Base-by-base conservation (phyloP, 2,329 filamentous ascomycete species). In the Orbilia oligospora region DNA sequence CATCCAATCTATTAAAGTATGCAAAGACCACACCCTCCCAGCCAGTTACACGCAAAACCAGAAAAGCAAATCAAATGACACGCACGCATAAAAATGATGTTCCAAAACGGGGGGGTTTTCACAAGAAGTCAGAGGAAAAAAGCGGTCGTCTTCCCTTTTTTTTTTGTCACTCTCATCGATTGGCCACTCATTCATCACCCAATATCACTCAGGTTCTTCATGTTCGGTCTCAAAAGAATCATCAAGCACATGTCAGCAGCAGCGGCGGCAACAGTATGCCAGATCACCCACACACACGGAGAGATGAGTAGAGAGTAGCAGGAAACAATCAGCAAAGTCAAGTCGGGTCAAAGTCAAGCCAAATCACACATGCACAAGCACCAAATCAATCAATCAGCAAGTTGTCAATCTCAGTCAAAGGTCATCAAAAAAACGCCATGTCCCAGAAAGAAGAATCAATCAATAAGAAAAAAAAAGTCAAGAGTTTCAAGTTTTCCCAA, bases 131-230 rank as follows among this genome's bases (percentile, higher is more conserved):
- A n/a, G n/a, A n/a, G n/a, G n/a, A 30, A 61, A 49, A 22, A 3
- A 30, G 20, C 10, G 30, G 12, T 18, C 20, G 20, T 22, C 9
- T 12, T 36, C 9, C 33, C n/a, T n/a, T n/a, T n/a, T n/a, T n/a
- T n/a, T n/a, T 24, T 16, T 12, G 24, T 56, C 33, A 48, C 49
- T 67, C 38, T 66, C 63, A 46, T 64, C 51, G 20, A 49, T 49
- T 55, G 51, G 44, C 46, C 55, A 30, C 38, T 38, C 58, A 76
- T 58, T 70, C 53, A 44, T 38, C 72, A 77, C 41, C 53, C 24
- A 65, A 70, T 58, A 64, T 75, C 56, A 67, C 61, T 71, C 65
- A 68, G 48, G 48, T 41, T 44, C 33, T 41, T 24, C 67, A 71
- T 51, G 36, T 53, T 48, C 33, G 41, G 58, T 49, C 49, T 73